Evolutionary conservation across 495 filamentous ascomycete species (phyloP).

Genomic region (Recurvomyces mirabilis): DNA sequence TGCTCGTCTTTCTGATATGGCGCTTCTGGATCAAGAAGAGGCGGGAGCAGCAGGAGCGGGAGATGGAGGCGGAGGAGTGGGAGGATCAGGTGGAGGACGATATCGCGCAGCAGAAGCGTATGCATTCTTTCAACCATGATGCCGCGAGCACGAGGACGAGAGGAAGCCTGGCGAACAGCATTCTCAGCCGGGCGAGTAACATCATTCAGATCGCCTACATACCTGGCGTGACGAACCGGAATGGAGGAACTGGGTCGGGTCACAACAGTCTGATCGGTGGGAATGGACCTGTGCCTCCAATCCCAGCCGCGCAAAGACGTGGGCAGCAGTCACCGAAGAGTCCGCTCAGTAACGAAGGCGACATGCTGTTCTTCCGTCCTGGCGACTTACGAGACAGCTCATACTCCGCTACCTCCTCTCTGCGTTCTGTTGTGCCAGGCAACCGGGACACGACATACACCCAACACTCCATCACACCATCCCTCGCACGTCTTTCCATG

Average conservation of each 20-base stretch:
- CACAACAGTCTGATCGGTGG: slow-evolving; percentile 66
- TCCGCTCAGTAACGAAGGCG: slow-evolving; percentile 19
- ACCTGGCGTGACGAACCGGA: slow-evolving; percentile 90
- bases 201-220: slow-evolving; percentile 99
- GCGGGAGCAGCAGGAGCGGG: slow-evolving; percentile 49
- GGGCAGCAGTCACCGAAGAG: slow-evolving; percentile 10
- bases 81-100: slow-evolving; percentile 35
- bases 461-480: slow-evolving; percentile 45
- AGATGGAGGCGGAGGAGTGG: slow-evolving; percentile 45
- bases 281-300: slow-evolving; percentile 83
- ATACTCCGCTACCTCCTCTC: slow-evolving; percentile 44
- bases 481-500: slow-evolving; percentile 61
- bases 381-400: slow-evolving; percentile 85
- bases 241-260: slow-evolving; percentile 67
- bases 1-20: slow-evolving; percentile 71
- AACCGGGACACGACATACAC: slow-evolving; percentile 58
- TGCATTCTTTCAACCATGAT: slow-evolving; percentile 39
- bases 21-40: slow-evolving; percentile 74
- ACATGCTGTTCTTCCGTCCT: slow-evolving; percentile 59
- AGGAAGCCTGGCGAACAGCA: slow-evolving; percentile 85
- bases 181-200: slow-evolving; percentile 91
- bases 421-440: slow-evolving; percentile 41
- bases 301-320: slow-evolving; percentile 44
- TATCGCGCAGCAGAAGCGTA: slow-evolving; percentile 36
- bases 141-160: slow-evolving; percentile 76